Evolutionary conservation across 2,329 filamentous ascomycete genomes (phyloP).

Genomic region (Apiospora rasikravindrae): DNA sequence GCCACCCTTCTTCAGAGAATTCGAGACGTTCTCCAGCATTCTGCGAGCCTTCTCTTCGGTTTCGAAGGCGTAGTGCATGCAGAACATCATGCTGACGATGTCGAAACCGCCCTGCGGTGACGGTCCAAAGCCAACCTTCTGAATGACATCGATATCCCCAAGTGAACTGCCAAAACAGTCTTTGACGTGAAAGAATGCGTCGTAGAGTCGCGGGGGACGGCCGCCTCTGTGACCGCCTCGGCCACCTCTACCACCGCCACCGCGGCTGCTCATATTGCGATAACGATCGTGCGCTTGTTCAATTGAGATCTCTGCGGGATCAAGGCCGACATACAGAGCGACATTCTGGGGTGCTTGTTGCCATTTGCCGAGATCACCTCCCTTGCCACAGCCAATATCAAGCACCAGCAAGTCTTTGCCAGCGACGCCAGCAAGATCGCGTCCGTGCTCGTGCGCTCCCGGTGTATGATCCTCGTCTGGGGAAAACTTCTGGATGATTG

Average conservation of each 20-base stretch:
- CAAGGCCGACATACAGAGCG: constrained; percentile 91
- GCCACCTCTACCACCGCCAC: constrained; percentile 56
- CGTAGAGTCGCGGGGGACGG: constrained; percentile 67
- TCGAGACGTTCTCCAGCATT: constrained; percentile 93
- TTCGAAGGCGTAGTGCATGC: constrained; percentile 98
- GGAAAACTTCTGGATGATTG: constrained; percentile 95
- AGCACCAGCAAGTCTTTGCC: constrained; percentile 77
- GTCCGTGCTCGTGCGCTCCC: constrained; percentile 59
- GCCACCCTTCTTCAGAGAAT: constrained; percentile 89
- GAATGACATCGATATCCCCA: constrained; percentile 79
- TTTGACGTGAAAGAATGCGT: constrained; percentile 86
- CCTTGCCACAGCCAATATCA: constrained; percentile 96
- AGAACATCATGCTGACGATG: constrained; percentile 99
- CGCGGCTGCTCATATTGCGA: constrained; percentile 68
- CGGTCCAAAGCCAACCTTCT: constrained; percentile 84
- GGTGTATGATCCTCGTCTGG: constrained; percentile 76
- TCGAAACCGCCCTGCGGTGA: constrained; percentile 86
- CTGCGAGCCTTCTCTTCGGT: constrained; percentile 85
- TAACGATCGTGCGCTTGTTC: constrained; percentile 89
- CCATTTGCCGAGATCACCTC: constrained; percentile 95
- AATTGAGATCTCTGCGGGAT: constrained; percentile 91
- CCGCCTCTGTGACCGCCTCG: constrained; percentile 53
- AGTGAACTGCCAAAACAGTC: constrained; percentile 91
- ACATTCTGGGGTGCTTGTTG: constrained; percentile 89
- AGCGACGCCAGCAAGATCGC: constrained; percentile 44